phyloP scores from a whole-genome alignment of 1,284 basidiomycete species.

The Quambalaria eucalypti region DNA sequence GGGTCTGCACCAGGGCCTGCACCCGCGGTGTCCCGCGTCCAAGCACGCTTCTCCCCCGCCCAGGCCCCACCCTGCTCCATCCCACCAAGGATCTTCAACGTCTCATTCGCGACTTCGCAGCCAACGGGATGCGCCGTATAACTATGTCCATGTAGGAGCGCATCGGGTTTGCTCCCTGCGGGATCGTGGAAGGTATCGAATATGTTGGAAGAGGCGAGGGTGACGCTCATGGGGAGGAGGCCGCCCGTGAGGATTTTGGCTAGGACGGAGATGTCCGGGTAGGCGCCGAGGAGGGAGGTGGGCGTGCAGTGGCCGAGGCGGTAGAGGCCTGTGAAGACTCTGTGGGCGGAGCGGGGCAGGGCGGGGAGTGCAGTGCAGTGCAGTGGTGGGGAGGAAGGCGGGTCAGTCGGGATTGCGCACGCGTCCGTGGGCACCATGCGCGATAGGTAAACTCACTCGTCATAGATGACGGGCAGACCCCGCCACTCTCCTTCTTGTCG shows the following conservation, averaged over 20 bases:
- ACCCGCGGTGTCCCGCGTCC: neutral
- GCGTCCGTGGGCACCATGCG: neutral
- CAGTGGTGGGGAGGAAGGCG: neutral
- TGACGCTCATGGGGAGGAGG: slow-evolving; percentile 70
- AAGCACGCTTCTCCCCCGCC: slow-evolving; percentile 41
- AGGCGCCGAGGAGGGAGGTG: slow-evolving; percentile 21
- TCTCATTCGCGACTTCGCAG: slow-evolving; percentile 77
- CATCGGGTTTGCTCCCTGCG: slow-evolving; percentile 67
- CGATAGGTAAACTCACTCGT: slow-evolving; percentile 54
- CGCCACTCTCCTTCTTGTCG: slow-evolving; percentile 51
- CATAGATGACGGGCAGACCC: slow-evolving; percentile 83
- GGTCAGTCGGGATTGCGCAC: neutral
- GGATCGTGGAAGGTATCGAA: slow-evolving; percentile 65
- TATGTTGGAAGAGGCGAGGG: slow-evolving; percentile 65
- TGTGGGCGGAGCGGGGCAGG: neutral
- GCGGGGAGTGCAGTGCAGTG: neutral
- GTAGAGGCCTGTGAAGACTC: slow-evolving; percentile 81
- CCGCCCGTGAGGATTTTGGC: slow-evolving; percentile 94
- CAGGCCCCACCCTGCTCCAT: slow-evolving; percentile 55
- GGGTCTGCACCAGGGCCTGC: neutral
- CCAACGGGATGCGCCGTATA: slow-evolving; percentile 59
- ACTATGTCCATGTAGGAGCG: slow-evolving; percentile 85
- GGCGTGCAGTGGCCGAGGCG: slow-evolving; percentile 59
- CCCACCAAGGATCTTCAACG: slow-evolving; percentile 58
- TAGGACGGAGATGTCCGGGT: slow-evolving; percentile 67